Base-by-base conservation (phyloP, 2,329 filamentous ascomycete species). In the Alternaria alternata region DNA sequence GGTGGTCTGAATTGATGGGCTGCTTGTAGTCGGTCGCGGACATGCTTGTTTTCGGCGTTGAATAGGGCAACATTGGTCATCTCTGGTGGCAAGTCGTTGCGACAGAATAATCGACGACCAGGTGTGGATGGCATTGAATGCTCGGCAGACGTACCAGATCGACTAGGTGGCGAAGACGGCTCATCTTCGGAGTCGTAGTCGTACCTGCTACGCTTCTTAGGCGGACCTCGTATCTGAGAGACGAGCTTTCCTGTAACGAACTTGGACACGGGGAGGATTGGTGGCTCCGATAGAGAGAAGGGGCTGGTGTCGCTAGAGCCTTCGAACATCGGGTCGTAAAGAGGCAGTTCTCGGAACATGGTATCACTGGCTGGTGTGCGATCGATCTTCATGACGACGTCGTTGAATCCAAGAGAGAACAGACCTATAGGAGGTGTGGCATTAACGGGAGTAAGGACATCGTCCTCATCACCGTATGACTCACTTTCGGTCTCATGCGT, bases 1-100 rank as follows among this genome's bases (percentile, higher is more conserved):
- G 95, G 95, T 16, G 95, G 95, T 55, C 94, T 87, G 82, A 99
- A 98, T 63, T 94, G 92, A 77, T 97, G 94, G 8, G 92, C 91
- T 9, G 93, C 92, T 75, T 97, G 93, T 5, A 99, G 86, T 16
- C 95, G 87, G 74, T 98, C 94, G 58, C 94, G 88, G 41, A 97
- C 93, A 55, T 89, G 86, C 77, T 94, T 96, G 81, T 96, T 94
- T 61, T 96, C 92, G 0, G 92, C 89, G 64, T 92, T 89, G 79
- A 99, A 99, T 0, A 99, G 82, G 1, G 94, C 94, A 59, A 97
- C 92, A 61, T 92, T 87, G 2, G 85, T 87, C 65, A 90, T 89
- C 64, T 91, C 87, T 0, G 93, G 89, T 1, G 86, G 85, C 8
- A 94, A 75, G 42, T 86, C 84, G 32, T 77, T 76, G 8, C 75